Percentiles rank a stretch among this genome's conserved stretches.
Conservation (phyloP, 257 asterid genomes). For the Prunella vulgaris region DNA sequence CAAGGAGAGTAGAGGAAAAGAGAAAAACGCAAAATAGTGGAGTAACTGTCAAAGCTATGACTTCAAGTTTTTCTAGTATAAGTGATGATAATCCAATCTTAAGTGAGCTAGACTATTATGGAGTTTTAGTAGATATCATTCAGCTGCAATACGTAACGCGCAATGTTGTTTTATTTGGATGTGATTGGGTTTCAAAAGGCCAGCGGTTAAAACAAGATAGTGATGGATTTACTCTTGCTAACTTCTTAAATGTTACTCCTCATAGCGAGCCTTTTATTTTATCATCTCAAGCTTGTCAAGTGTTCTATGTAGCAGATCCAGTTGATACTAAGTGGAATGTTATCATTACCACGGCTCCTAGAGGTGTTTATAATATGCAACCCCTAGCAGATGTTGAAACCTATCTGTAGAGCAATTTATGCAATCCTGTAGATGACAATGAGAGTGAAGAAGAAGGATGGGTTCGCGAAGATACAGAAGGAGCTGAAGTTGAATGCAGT, state of each 20-base stretch:
- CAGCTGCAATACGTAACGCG: neutral
- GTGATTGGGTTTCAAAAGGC: neutral
- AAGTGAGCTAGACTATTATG: neutral
- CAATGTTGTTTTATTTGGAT: neutral
- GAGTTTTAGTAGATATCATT: neutral
- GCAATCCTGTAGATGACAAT: neutral
- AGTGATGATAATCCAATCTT: neutral
- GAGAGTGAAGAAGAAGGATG: neutral
- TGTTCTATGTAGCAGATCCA: neutral
- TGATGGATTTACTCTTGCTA: slow-evolving; percentile 6
- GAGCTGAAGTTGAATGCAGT: neutral
- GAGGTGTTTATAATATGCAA: neutral
- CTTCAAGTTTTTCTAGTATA: neutral
- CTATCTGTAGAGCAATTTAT: neutral
- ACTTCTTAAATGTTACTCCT: neutral
- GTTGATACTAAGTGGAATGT: neutral
- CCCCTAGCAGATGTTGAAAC: neutral
- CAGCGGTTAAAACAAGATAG: neutral
- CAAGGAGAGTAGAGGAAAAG: neutral
- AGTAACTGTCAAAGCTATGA: neutral
- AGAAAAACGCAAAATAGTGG: slow-evolving; percentile 16
- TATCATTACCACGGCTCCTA: neutral
- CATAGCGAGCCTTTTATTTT: neutral
- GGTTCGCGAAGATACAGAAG: neutral
- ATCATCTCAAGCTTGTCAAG: neutral